These are phyloP conservation scores for Datisca glomerata DNA, from an alignment of 306 rosid genomes.

Conservation along the genomic window DNA sequence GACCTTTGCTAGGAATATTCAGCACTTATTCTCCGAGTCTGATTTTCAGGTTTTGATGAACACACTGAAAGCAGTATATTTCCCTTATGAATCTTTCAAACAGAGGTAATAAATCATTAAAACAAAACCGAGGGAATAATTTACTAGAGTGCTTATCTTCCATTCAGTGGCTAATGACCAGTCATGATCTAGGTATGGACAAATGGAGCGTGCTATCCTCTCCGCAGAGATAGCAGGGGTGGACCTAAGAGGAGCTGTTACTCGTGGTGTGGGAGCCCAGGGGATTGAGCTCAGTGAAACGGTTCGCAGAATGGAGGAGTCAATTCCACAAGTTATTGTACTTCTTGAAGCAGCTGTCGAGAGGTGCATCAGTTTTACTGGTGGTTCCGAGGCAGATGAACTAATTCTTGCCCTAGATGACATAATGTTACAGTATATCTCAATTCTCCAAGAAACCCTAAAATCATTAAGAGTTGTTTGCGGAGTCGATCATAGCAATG, in stretches of 20 bases:
- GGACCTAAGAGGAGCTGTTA: slow-evolving; percentile 97
- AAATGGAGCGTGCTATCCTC: slow-evolving; percentile 96
- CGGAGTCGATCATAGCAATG: slow-evolving; percentile 75
- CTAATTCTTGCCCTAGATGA: slow-evolving; percentile 86
- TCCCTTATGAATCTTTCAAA: slow-evolving; percentile 82
- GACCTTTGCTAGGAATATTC: slow-evolving; percentile 88
- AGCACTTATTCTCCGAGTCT: slow-evolving; percentile 83
- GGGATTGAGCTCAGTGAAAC: slow-evolving; percentile 99
- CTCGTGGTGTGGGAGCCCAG: slow-evolving; percentile 97
- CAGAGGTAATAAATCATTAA: slow-evolving; percentile 45
- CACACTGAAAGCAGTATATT: slow-evolving; percentile 69
- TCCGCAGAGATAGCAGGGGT: slow-evolving; percentile 86
- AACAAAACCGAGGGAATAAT: background rate
- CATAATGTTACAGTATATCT: slow-evolving; percentile 74
- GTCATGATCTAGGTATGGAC: slow-evolving; percentile 66
- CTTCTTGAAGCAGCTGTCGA: slow-evolving; percentile 96
- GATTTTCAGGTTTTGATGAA: slow-evolving; percentile 59
- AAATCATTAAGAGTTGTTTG: slow-evolving; percentile 85
- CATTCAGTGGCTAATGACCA: slow-evolving; percentile 14
- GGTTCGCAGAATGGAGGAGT: slow-evolving; percentile 99
- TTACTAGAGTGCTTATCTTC: slow-evolving; percentile 9
- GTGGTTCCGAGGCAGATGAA: slow-evolving; percentile 99
- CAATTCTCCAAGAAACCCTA: slow-evolving; percentile 83
- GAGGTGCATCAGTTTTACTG: slow-evolving; percentile 91
- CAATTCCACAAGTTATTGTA: slow-evolving; percentile 81